These are phyloP conservation scores for Xylaria flabelliformis DNA, from an alignment of 495 filamentous ascomycete species.

Conservation along the genomic window DNA sequence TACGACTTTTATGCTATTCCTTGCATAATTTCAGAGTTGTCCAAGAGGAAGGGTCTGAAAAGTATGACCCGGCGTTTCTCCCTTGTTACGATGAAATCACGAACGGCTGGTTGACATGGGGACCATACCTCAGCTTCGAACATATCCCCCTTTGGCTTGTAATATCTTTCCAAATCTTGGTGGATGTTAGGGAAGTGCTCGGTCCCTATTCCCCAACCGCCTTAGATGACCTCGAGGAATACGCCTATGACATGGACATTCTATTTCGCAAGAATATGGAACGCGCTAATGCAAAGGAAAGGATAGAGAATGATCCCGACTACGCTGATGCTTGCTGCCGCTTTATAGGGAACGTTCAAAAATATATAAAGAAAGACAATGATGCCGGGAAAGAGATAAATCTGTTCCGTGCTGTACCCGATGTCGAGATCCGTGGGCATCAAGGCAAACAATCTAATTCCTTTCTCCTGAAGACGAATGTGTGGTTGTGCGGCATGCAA, in stretches of 20 bases:
- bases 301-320: not conserved
- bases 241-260: not conserved
- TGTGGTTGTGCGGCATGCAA: slow-evolving; percentile 12
- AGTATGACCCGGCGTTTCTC: not conserved
- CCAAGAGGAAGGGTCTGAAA: too few relatives aligned
- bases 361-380: not conserved
- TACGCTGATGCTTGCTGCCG: too few relatives aligned
- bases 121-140: not conserved
- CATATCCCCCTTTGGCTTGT: slow-evolving; percentile 12
- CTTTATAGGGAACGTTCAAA: not conserved
- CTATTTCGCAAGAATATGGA: not conserved
- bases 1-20: not conserved
- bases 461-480: not conserved
- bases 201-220: not conserved
- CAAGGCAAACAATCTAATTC: not conserved
- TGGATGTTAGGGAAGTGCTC: not conserved
- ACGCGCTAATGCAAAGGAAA: too few relatives aligned
- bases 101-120: not conserved
- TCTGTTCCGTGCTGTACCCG: not conserved
- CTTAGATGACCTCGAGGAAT: not conserved
- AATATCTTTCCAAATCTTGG: slow-evolving; percentile 5
- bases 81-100: slow-evolving; percentile 18
- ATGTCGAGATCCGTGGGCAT: not conserved
- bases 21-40: not conserved
- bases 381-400: too few relatives aligned